Percentiles rank a stretch among this genome's conserved stretches.
Conservation (phyloP, 2,329 filamentous ascomycete species). For the Zelopaecilomyces penicillatus region DNA sequence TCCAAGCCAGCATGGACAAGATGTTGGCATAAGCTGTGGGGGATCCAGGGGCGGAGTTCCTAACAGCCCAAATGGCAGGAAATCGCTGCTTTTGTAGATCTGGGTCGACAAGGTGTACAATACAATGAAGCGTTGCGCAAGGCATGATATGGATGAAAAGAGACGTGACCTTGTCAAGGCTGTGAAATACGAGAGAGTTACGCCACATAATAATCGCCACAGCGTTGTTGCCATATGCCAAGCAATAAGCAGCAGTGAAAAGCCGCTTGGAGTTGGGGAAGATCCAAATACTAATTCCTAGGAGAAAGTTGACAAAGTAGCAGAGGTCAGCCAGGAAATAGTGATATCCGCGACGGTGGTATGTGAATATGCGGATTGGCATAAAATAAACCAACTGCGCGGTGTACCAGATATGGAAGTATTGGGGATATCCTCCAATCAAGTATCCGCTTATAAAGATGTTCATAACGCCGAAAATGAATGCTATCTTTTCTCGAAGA, state of each 20-base stretch:
- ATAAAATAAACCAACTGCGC: slow-evolving; percentile 86
- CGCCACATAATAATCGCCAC: slow-evolving; percentile 98
- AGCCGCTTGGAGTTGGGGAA: slow-evolving; percentile 86
- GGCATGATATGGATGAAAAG: slow-evolving; percentile 99
- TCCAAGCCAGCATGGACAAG: slow-evolving; percentile 84
- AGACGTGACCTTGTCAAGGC: slow-evolving; percentile 93
- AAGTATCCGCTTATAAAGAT: slow-evolving; percentile 95
- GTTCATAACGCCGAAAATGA: slow-evolving; percentile 93
- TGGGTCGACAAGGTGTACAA: slow-evolving; percentile 71
- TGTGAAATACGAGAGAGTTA: slow-evolving; percentile 97
- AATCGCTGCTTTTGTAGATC: slow-evolving; percentile 62
- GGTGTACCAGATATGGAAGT: slow-evolving; percentile 91
- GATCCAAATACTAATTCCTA: slow-evolving; percentile 75
- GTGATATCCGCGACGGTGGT: slow-evolving; percentile 85
- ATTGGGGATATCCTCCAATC: slow-evolving; percentile 75
- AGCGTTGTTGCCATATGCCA: slow-evolving; percentile 94
- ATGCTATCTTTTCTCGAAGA: slow-evolving; percentile 84
- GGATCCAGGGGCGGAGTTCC: slow-evolving; percentile 57
- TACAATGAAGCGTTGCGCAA: slow-evolving; percentile 82
- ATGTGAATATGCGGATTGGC: slow-evolving; percentile 89
- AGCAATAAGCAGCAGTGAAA: slow-evolving; percentile 84
- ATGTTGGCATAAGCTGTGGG: slow-evolving; percentile 72
- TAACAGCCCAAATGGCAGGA: slow-evolving; percentile 79
- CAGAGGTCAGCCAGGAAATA: slow-evolving; percentile 97
- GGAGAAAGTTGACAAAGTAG: slow-evolving; percentile 92